Evolutionary conservation across 371 early-diverging fungal genomes (phyloP).

Genomic region (Circinella umbellata): DNA sequence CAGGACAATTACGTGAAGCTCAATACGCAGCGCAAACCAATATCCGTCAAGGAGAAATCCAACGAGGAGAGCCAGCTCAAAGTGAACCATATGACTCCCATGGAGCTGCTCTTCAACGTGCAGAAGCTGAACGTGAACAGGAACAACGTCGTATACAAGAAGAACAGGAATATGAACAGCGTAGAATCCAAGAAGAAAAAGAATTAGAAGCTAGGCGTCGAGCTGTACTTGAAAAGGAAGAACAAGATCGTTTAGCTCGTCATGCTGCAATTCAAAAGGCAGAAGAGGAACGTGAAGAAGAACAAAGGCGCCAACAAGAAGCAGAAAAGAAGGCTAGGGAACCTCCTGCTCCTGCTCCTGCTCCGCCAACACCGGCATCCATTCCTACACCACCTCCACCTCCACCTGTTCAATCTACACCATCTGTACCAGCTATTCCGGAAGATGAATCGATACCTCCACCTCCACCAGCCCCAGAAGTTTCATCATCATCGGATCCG

Average conservation of each 20-base stretch:
- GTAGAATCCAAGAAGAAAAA: constrained; percentile 18
- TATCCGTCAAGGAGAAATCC: constrained; percentile 28
- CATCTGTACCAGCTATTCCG: constrained; percentile 7
- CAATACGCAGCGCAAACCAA: constrained; percentile 44
- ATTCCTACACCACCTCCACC: background rate
- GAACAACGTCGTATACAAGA: constrained; percentile 23
- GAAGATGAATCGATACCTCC: constrained; percentile 18
- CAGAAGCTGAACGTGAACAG: constrained; percentile 25
- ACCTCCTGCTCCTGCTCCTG: background rate
- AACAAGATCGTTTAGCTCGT: constrained; percentile 23
- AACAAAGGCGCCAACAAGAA: constrained; percentile 20
- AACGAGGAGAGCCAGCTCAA: constrained; percentile 26
- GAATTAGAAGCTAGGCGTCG: constrained; percentile 19
- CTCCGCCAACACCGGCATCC: constrained; percentile 16
- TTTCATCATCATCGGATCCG: constrained; percentile 9
- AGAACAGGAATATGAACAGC: constrained; percentile 26
- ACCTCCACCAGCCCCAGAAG: constrained; percentile 17
- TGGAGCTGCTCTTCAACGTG: constrained; percentile 6
- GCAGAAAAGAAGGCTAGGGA: constrained; percentile 4
- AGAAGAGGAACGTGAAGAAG: constrained; percentile 38
- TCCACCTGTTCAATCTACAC: background rate
- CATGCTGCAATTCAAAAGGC: constrained; percentile 37
- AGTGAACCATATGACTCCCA: background rate
- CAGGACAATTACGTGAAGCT: constrained; percentile 42
- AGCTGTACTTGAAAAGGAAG: constrained; percentile 30